These are phyloP conservation scores for Nannizziopsis arthrosporioides DNA, from an alignment of 2,329 filamentous ascomycete genomes.

Conservation along the genomic window DNA sequence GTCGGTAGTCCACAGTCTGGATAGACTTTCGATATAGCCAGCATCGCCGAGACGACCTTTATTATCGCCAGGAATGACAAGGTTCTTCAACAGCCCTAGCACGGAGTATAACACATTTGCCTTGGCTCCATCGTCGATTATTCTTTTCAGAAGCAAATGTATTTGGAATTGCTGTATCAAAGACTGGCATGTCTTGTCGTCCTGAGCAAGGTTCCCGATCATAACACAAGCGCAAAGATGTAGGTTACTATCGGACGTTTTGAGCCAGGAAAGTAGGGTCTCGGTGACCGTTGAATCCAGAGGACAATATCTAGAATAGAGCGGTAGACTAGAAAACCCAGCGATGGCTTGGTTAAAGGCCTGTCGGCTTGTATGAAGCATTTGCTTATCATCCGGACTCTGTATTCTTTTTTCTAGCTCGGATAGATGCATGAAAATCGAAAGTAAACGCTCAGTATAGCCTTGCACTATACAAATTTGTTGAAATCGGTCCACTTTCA, in stretches of 20 bases:
- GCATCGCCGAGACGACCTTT: slow-evolving; percentile 28
- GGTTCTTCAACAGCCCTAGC: slow-evolving; percentile 39
- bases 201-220: slow-evolving; percentile 38
- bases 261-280: slow-evolving; percentile 32
- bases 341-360: slow-evolving; percentile 33
- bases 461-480: slow-evolving; percentile 24
- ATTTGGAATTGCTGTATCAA: slow-evolving; percentile 32
- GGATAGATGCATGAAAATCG: slow-evolving; percentile 25
- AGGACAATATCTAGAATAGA: slow-evolving; percentile 31
- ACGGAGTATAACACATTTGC: slow-evolving; percentile 35
- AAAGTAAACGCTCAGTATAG: slow-evolving; percentile 25
- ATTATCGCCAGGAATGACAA: slow-evolving; percentile 36
- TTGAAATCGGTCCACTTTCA: slow-evolving; percentile 32
- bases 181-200: slow-evolving; percentile 31
- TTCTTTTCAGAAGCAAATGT: slow-evolving; percentile 31
- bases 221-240: slow-evolving; percentile 38
- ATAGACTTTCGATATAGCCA: slow-evolving; percentile 30
- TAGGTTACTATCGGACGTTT: slow-evolving; percentile 31
- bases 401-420: slow-evolving; percentile 19
- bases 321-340: slow-evolving; percentile 30
- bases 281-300: slow-evolving; percentile 28
- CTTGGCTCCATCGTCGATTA: slow-evolving; percentile 28
- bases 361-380: slow-evolving; percentile 26
- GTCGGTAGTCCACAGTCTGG: slow-evolving; percentile 32
- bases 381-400: slow-evolving; percentile 26